These are phyloP conservation scores for Diaporthe citriasiana DNA, from an alignment of 2,329 filamentous ascomycete species.

Conservation along the genomic window DNA sequence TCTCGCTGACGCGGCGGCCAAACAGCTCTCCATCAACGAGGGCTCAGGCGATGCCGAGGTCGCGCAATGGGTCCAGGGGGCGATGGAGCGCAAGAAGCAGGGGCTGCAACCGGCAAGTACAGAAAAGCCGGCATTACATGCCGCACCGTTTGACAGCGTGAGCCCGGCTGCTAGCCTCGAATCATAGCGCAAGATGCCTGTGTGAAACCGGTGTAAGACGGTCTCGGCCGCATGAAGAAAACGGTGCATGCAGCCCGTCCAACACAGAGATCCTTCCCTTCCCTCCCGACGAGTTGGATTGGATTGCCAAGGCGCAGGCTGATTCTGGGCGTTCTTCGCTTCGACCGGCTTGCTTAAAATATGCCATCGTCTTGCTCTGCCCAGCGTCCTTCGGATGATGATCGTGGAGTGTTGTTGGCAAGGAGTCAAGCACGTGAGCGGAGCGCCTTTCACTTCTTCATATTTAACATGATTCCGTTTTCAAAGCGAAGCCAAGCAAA, in stretches of 20 bases:
- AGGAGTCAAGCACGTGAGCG: neutral
- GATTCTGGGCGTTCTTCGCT: neutral
- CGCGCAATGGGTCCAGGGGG: slow-evolving; percentile 83
- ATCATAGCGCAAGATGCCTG: neutral
- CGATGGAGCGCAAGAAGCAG: slow-evolving; percentile 75
- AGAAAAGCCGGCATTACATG: slow-evolving; percentile 86
- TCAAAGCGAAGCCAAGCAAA: slow-evolving; percentile 37
- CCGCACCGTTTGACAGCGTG: slow-evolving; percentile 84
- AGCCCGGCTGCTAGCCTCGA: slow-evolving; percentile 62
- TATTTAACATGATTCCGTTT: slow-evolving; percentile 22
- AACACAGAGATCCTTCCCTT: neutral
- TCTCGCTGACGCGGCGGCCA: slow-evolving; percentile 50
- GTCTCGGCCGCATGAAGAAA: neutral
- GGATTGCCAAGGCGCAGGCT: slow-evolving; percentile 7
- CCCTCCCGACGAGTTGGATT: slow-evolving; percentile 3
- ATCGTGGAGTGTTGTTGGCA: neutral
- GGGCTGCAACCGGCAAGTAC: slow-evolving; percentile 59
- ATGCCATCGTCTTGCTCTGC: neutral
- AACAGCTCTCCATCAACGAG: slow-evolving; percentile 40
- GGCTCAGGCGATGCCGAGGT: slow-evolving; percentile 83
- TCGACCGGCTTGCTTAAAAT: neutral
- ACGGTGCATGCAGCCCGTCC: neutral
- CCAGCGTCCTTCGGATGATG: neutral
- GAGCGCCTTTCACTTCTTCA: slow-evolving; percentile 2
- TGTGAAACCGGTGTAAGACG: neutral